Conservation (phyloP, 2,329 filamentous ascomycete genomes). For the Coniochaeta sp. region DNA sequence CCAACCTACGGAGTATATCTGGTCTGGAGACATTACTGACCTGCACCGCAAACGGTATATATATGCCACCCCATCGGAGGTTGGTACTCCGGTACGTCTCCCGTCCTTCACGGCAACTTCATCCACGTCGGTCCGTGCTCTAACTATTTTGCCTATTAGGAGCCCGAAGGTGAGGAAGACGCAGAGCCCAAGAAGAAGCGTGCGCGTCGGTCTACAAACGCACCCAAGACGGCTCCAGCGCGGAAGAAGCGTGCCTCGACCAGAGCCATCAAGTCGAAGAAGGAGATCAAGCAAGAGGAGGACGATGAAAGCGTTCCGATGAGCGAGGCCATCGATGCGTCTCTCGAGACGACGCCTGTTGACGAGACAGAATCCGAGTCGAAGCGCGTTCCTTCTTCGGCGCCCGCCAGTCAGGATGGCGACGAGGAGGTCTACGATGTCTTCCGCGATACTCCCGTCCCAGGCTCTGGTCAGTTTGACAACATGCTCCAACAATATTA, state of each 20-base stretch:
- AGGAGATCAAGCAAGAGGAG: background rate
- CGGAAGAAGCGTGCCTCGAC: slow-evolving; percentile 6
- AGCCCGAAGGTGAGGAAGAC: slow-evolving; percentile 12
- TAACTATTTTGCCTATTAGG: no score
- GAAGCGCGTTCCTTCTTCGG: slow-evolving; percentile 1
- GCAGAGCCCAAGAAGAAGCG: slow-evolving; percentile 14
- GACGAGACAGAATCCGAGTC: slow-evolving; percentile 5
- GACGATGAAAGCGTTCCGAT: background rate
- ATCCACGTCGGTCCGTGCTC: no score
- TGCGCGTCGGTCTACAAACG: slow-evolving; percentile 8
- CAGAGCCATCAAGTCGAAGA: slow-evolving; percentile 8
- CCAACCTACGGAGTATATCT: slow-evolving; percentile 58
- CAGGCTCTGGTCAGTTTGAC: slow-evolving; percentile 8
- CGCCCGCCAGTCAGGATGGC: background rate
- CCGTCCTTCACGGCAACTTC: no score
- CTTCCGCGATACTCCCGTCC: slow-evolving; percentile 15
- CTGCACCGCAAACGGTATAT: slow-evolving; percentile 48
- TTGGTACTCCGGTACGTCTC: slow-evolving; percentile 43
- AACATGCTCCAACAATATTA: background rate
- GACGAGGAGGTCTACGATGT: slow-evolving; percentile 14
- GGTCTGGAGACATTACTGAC: slow-evolving; percentile 43
- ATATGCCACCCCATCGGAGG: slow-evolving; percentile 51
- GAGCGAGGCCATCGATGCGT: slow-evolving; percentile 5
- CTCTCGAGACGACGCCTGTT: background rate
- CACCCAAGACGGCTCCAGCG: background rate